Base-by-base conservation (phyloP, 1,284 basidiomycete genomes). In the Takashimella koratensis region DNA sequence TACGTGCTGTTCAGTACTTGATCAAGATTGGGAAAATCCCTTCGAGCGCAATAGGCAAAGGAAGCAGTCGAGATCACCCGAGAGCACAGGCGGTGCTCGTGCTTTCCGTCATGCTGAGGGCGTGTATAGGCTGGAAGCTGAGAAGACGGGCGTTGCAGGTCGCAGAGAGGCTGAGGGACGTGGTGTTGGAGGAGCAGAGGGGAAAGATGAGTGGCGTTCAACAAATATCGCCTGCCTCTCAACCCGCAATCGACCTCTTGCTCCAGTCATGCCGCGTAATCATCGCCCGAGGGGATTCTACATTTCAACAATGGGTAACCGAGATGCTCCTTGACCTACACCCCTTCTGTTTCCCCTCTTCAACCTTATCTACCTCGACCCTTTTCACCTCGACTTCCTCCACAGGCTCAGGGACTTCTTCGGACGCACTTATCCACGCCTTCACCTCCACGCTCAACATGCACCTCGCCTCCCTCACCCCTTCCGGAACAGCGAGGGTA, bases 1-100 rank as follows among this genome's bases (percentile, higher is more conserved):
- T 65, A 4, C 42, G 49, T 11, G 55, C 65, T 25, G 45, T 67
- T 10, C 53, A 60, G 26, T 52, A 56, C n/a, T 53, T 64, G 4
- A 41, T 67, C 20, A 49, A 52, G 10, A 50, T 63, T 4, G 60
- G 58, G 6, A 53, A 53, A 39, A 47, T 67, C 0, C 61, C 63
- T 1, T 23, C 36, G 0, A 24, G 30, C 3, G 47, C 56, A 0
- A 40, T 62, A 4, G 59, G 58, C 2, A 49, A 36, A 36, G 30
- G 53, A 10, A 50, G 22, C 2, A 23, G 43, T 3, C 24, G 50
- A 1, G 26, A 36, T 2, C 61, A 65, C 51, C 50, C 58, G 4
- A 45, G 51, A 21, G 51, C 58, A 2, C 45, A 56, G 3, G 41
- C 54, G 3, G 44, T 65, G 26, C 40, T 63, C 27, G 53, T 59